Evolutionary conservation across 164 flowering plant species (phyloP).

Genomic region (Buxus sempervirens): DNA sequence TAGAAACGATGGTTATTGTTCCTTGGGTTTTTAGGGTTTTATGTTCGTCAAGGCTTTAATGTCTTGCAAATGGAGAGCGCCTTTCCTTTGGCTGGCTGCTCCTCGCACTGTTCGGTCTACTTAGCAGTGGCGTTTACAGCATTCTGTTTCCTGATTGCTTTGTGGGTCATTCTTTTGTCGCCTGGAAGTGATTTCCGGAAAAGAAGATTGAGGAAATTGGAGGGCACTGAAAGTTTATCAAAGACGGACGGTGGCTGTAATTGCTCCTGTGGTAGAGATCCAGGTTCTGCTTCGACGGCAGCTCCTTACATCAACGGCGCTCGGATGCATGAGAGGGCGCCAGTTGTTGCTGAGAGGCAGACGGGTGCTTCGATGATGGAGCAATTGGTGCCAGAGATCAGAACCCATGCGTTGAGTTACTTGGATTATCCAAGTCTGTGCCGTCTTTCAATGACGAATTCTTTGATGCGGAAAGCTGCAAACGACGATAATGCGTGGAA

Average conservation of each 20-base stretch:
- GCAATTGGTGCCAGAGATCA: conserved; percentile 95
- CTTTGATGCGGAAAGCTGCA: conserved; percentile 89
- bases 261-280: conserved; percentile 23
- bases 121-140: conserved; percentile 29
- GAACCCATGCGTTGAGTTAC: conserved; percentile 88
- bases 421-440: conserved; percentile 96
- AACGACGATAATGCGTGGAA: conserved; percentile 99
- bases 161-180: conserved; percentile 29
- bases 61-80: conserved; percentile 56
- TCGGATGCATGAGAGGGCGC: conserved; percentile 21
- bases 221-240: background rate
- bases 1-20: background rate
- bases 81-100: conserved; percentile 9
- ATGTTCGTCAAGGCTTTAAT: conserved; percentile 42
- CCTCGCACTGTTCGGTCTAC: conserved; percentile 22
- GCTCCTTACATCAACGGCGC: conserved; percentile 30
- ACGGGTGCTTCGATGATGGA: conserved; percentile 97
- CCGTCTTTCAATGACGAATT: conserved; percentile 95
- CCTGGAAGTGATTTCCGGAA: background rate
- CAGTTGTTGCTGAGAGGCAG: conserved; percentile 30
- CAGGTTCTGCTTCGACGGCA: background rate
- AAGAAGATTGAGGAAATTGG: background rate
- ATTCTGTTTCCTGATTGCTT: conserved; percentile 33
- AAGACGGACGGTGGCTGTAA: conserved; percentile 21
- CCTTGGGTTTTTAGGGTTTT: conserved; percentile 25